Percentiles rank a stretch among this genome's conserved stretches.
phyloP scores from a whole-genome alignment of 23 red algal genomes.

The Cyanidiococcus yangmingshanensis region DNA sequence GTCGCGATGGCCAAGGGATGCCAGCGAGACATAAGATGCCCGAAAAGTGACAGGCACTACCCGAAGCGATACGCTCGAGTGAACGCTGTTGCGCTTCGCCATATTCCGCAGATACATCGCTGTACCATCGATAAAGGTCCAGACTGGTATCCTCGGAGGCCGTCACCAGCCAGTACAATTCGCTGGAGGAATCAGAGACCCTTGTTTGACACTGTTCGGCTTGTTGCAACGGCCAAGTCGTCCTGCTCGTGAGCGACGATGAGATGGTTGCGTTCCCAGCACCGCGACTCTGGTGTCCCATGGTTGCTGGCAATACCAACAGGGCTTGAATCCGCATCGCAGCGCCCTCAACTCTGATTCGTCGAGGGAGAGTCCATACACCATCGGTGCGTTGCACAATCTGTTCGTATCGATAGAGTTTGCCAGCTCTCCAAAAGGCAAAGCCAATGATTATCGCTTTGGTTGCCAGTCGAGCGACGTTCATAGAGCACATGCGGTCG shows the following conservation, averaged over 20 bases:
- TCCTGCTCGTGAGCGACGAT: too few relatives aligned
- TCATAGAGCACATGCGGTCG: slow-evolving; percentile 7
- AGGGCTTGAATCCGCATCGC: neutral
- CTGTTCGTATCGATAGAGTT: neutral
- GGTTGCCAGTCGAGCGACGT: neutral
- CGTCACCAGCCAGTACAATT: neutral
- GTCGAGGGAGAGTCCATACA: neutral
- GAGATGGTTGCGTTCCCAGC: too few relatives aligned
- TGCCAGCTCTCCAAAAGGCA: neutral
- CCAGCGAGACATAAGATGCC: neutral
- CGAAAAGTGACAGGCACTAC: neutral
- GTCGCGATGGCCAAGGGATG: neutral
- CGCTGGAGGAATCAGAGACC: neutral
- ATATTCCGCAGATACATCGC: neutral
- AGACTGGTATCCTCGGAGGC: slow-evolving; percentile 1
- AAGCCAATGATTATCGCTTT: neutral
- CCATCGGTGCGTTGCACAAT: neutral
- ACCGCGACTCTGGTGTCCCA: neutral
- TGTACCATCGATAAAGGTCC: neutral
- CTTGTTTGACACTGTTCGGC: neutral
- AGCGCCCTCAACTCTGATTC: neutral
- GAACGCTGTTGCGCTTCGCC: neutral
- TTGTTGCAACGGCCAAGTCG: neutral
- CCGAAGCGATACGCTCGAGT: neutral
- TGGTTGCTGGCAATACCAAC: neutral